Evolutionary conservation across 176 grass and related monocot species (phyloP).

Genomic region (Zoysia pacifica): DNA sequence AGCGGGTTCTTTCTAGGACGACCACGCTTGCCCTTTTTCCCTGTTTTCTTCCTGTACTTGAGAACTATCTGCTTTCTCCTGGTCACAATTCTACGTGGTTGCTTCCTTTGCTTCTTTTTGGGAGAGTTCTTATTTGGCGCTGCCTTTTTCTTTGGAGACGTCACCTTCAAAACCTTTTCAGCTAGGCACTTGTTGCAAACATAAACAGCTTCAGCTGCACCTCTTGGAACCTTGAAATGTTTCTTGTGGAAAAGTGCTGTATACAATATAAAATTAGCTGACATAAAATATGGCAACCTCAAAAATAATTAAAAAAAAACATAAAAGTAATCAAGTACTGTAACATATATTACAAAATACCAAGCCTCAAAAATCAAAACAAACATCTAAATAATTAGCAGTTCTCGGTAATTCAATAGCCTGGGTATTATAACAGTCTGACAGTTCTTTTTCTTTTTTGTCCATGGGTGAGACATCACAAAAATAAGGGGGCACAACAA

Average conservation of each 20-base stretch:
- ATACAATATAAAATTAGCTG: constrained; percentile 44
- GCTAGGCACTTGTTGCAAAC: constrained; percentile 81
- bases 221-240: constrained; percentile 87
- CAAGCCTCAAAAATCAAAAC: constrained; percentile 8
- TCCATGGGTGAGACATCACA: constrained; percentile 10
- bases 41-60: constrained; percentile 57
- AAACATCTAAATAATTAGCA: background rate
- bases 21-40: constrained; percentile 48
- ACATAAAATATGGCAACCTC: constrained; percentile 14
- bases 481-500: constrained; percentile 38
- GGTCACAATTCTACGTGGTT: constrained; percentile 38
- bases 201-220: constrained; percentile 53
- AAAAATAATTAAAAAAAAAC: too few relatives aligned
- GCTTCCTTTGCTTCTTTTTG: constrained; percentile 55
- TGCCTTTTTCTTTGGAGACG: constrained; percentile 46
- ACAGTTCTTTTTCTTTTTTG: constrained; percentile 7
- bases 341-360: background rate
- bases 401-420: constrained; percentile 13
- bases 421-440: constrained; percentile 16
- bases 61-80: constrained; percentile 54
- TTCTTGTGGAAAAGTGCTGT: constrained; percentile 94
- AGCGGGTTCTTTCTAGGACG: constrained; percentile 39
- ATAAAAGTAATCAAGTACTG: constrained; percentile 5
- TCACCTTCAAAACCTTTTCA: constrained; percentile 48
- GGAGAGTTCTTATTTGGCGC: constrained; percentile 45